Evolutionary conservation across 371 early-diverging fungal species (phyloP).

Genomic region (Actinomucor elegans): DNA sequence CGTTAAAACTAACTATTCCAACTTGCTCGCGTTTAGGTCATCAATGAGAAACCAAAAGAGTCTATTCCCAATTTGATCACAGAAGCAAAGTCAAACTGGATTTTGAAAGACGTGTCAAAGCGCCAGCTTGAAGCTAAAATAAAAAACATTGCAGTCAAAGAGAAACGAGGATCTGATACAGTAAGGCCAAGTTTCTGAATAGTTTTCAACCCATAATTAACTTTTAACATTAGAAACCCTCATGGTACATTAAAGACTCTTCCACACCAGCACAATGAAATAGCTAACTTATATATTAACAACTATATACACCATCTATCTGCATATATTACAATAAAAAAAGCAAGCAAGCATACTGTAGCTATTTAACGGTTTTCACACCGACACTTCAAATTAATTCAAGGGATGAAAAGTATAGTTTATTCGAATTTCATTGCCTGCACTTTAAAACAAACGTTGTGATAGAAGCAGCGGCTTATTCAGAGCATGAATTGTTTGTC

Average conservation of each 20-base stretch:
- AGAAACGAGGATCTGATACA: conserved; percentile 48
- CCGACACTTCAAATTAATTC: too few species aligned
- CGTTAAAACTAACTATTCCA: neutral
- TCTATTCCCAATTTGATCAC: conserved; percentile 31
- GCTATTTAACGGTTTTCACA: too few species aligned
- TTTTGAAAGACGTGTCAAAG: conserved; percentile 38
- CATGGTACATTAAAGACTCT: conserved; percentile 18
- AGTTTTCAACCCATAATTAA: neutral
- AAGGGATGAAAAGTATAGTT: too few species aligned
- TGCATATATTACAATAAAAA: too few species aligned
- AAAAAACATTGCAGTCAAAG: conserved; percentile 50
- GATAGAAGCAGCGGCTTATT: too few species aligned
- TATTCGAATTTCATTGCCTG: too few species aligned
- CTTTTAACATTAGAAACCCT: conserved; percentile 3
- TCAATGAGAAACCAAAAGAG: conserved; percentile 35
- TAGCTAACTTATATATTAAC: too few species aligned
- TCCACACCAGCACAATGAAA: too few species aligned
- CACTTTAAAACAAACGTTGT: too few species aligned
- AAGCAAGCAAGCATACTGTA: too few species aligned
- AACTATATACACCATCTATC: too few species aligned
- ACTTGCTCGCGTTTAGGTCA: conserved; percentile 14
- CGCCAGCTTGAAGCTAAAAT: conserved; percentile 46
- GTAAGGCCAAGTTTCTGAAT: conserved; percentile 24
- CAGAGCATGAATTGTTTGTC: too few species aligned
- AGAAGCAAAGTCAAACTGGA: conserved; percentile 15